Base-by-base conservation (phyloP, 1,139 yeast species). In the Saccharomyces hybrid region DNA sequence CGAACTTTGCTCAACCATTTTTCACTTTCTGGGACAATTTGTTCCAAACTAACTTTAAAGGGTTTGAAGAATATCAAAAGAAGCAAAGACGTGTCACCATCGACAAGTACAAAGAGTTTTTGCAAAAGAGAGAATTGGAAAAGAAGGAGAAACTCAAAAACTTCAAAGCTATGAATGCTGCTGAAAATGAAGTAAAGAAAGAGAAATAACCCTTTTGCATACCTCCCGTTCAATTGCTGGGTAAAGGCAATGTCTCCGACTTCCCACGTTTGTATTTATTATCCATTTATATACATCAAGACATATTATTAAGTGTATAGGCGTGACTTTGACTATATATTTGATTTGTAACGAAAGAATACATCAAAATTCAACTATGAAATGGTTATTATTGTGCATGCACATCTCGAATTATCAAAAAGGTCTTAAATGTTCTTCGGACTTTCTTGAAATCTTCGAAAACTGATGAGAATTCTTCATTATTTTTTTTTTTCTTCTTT, bases 1-100 rank as follows among this genome's bases (percentile, higher is more conserved):
- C 85, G 58, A 93, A 93, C 73, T 93, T 84, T 66, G 85, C 95
- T n/a, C 99, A 93, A 75, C 99, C 99, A 6, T 93, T 91, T 74
- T 93, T 93, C 73, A 85, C 91, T 3, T 82, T 89, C 66, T 93
- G 99, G 99, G 99, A 93, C 71, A 72, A 73, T 53, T 60, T 84
- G 54, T 78, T 80, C 57, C 80, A 82, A 55, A 88, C 98, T 2
- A 83, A 85, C 67, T 90, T 84, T 72, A 76, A 81, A 63, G 88
- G 83, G 56, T 75, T 83, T 57, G 78, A 81, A 59, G 79, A 78
- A 51, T 84, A 84, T 70, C 79, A 74, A 64, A 74, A 77, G 52
- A 69, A 79, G 57, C 87, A 84, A 66, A 73, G 77, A 57, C 76
- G 77, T 56, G 78, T 84, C 55, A 83, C 88, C 8, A 74, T 84